Percentiles rank a stretch among this genome's conserved stretches.
phyloP scores from a whole-genome alignment of 2,329 filamentous ascomycete species.

The Chalara sp. region DNA sequence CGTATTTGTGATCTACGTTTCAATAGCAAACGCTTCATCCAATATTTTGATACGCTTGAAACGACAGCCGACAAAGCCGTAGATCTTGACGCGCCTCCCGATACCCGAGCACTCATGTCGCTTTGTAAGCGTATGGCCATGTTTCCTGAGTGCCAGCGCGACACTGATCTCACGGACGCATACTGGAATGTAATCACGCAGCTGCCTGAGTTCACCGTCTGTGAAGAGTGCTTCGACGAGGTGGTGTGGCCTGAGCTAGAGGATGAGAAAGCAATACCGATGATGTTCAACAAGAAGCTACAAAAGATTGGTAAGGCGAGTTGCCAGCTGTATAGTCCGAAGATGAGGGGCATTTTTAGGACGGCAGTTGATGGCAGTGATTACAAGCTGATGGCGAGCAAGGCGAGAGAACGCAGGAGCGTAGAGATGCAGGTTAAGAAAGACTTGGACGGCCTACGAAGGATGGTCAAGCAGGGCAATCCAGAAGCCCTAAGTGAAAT shows the following conservation, averaged over 20 bases:
- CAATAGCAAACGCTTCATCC: constrained; percentile 46
- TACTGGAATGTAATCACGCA: constrained; percentile 74
- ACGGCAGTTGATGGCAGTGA: constrained; percentile 62
- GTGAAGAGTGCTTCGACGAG: constrained; percentile 78
- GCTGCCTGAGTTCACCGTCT: constrained; percentile 74
- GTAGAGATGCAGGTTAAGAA: constrained; percentile 18
- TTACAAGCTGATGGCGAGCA: constrained; percentile 51
- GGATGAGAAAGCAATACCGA: constrained; percentile 48
- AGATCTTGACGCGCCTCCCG: constrained; percentile 16
- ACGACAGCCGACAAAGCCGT: constrained; percentile 45
- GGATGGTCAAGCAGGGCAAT: constrained; percentile 4
- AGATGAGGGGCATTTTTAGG: constrained; percentile 70
- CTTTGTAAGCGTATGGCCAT: constrained; percentile 17
- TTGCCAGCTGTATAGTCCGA: constrained; percentile 75
- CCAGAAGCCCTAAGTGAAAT: constrained; percentile 42
- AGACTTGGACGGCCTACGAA: constrained; percentile 15
- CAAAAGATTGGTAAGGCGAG: constrained; percentile 45
- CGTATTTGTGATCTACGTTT: constrained; percentile 66
- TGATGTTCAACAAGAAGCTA: constrained; percentile 58
- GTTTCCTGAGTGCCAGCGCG: constrained; percentile 26
- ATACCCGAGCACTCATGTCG: constrained; percentile 19
- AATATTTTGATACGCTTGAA: constrained; percentile 57
- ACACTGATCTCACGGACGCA: constrained; percentile 46
- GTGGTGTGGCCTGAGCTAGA: constrained; percentile 64
- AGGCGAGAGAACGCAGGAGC: constrained; percentile 47